phyloP scores from a whole-genome alignment of 225 moss, liverwort and hornwort genomes.

The Pseudoscleropodium purum region DNA sequence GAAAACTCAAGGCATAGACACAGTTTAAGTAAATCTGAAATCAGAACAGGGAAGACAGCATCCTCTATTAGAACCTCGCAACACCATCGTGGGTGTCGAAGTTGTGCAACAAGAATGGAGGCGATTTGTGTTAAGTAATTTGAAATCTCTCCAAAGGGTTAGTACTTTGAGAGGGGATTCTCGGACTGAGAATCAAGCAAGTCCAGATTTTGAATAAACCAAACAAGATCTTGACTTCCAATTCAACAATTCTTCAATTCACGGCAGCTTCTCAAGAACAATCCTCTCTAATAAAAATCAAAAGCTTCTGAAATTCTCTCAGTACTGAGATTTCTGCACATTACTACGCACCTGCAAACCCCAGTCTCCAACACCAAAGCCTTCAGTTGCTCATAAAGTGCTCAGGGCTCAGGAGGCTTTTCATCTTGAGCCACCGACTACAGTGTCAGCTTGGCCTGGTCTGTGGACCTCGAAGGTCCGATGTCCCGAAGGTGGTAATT shows the following conservation, averaged over 20 bases:
- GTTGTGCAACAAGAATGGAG: background rate
- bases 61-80: background rate
- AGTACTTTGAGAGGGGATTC: background rate
- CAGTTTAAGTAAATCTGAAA: background rate
- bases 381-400: no score
- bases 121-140: background rate
- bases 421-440: no score
- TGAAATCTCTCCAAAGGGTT: background rate
- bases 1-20: background rate
- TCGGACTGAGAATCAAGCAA: background rate
- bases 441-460: no score
- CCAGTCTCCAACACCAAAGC: no score
- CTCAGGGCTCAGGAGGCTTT: no score
- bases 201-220: background rate
- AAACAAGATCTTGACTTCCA: background rate
- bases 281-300: background rate
- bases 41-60: background rate
- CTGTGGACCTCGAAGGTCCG: no score
- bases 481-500: no score
- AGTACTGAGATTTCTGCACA: background rate
- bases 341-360: no score
- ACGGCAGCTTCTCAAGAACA: background rate
- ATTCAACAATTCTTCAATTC: background rate
- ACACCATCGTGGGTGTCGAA: background rate
- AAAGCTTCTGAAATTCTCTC: background rate